Percentiles rank a stretch among this genome's conserved stretches.
These are phyloP conservation scores for Fallopia convolvulus DNA, from an alignment of 148 eudicot species.

Conservation along the genomic window DNA sequence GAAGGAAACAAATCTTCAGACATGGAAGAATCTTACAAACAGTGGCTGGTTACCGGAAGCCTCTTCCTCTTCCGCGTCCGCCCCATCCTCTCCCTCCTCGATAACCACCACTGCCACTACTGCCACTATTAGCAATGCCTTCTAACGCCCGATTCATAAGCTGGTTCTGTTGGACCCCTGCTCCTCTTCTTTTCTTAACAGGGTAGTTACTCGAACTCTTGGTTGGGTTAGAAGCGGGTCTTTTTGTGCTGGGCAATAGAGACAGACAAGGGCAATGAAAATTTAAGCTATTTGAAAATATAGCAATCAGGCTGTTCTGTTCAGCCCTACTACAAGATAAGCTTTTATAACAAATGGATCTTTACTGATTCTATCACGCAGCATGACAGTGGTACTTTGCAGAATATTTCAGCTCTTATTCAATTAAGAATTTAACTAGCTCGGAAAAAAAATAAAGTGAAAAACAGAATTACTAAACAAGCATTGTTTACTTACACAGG, in stretches of 20 bases:
- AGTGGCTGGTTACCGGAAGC: constrained; percentile 19
- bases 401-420: not conserved
- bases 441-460: not conserved
- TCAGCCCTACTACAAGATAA: too few species aligned
- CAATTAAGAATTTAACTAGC: not conserved
- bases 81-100: constrained; percentile 55
- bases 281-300: too few species aligned
- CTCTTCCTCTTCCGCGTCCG: constrained; percentile 74
- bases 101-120: constrained; percentile 57
- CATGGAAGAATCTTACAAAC: not conserved
- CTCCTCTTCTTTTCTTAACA: constrained; percentile 67
- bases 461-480: not conserved
- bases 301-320: too few species aligned
- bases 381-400: not conserved
- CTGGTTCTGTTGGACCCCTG: constrained; percentile 49
- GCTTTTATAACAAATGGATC: too few species aligned
- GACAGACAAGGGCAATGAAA: not conserved
- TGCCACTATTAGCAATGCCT: constrained; percentile 45
- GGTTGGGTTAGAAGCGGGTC: constrained; percentile 35
- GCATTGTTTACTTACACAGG: constrained; percentile 41
- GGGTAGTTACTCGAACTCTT: constrained; percentile 45
- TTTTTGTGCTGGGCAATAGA: constrained; percentile 36
- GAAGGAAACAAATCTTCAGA: not conserved
- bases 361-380: not conserved
- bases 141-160: constrained; percentile 64